Base-by-base conservation (phyloP, 441 rosid species). In the Gossypium lobatum region DNA sequence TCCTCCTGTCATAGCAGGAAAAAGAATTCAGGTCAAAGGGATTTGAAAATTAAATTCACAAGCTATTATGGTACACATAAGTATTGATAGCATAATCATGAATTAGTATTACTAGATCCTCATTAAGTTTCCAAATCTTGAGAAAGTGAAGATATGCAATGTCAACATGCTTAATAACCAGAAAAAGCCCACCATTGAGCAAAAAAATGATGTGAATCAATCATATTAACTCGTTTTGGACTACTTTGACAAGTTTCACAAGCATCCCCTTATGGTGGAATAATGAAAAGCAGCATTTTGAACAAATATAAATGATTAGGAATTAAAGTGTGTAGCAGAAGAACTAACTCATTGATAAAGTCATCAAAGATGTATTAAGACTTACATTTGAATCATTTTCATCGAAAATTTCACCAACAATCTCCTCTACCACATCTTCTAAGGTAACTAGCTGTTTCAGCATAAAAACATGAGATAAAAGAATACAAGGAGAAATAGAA, bases 351-450 rank as follows among this genome's bases (percentile, higher is more conserved):
- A 58, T 26, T 31, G 28, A 31, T 53, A 34, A 46, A 68, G 72
- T 28, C 61, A 60, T 59, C 21, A 72, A 9, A 72, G 25, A 25
- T 16, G 7, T 23, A 62, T 28, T 65, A 68, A 23, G 68, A 58
- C 66, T 85, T 86, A 96, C 99, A 76, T 93, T 96, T 64, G 99
- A 96, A 84, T 96, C 98, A 80, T 88, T 96, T 87, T 96, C 98
- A 69, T 96, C 99, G 63, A 96, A 96, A 70, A 96, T 93, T 85
- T 96, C 98, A 72, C 98, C 98, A 77, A 96, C 99, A 76, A 96
- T 93, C 88, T 96, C 99, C 83, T 96, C 98, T 61, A 92, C 99
- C 70, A 91, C 97, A 62, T 93, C 99, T 87, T 96, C 99, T 70
- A 96, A 84, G 57, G 98, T 92, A 70, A 88, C 98, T 79, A 96